phyloP scores from a whole-genome alignment of 2,329 filamentous ascomycete species.

The Penicillium frequentans region DNA sequence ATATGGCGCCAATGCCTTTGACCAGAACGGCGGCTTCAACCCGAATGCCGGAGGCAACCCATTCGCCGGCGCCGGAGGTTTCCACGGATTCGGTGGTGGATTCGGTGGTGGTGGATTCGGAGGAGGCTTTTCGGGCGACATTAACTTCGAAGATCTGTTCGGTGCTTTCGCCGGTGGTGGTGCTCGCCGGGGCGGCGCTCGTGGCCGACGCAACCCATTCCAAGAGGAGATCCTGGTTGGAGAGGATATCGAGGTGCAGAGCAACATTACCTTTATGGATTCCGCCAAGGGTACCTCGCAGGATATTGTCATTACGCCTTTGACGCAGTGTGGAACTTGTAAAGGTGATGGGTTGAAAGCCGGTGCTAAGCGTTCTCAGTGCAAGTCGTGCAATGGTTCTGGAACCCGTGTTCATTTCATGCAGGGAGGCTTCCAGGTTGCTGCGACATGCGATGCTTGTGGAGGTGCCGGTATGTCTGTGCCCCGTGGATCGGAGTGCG shows the following conservation, averaged over 20 bases:
- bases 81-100: constrained; percentile 57
- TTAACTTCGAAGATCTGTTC: constrained; percentile 97
- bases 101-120: constrained; percentile 53
- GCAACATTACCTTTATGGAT: constrained; percentile 92
- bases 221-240: constrained; percentile 83
- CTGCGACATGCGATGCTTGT: constrained; percentile 80
- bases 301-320: constrained; percentile 81
- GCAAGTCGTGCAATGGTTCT: constrained; percentile 79
- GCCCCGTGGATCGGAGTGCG: constrained; percentile 78
- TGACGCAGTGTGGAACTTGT: constrained; percentile 80
- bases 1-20: constrained; percentile 78
- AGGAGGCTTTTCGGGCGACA: constrained; percentile 71
- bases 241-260: constrained; percentile 92
- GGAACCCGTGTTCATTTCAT: constrained; percentile 86
- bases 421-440: constrained; percentile 94
- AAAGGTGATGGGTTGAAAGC: constrained; percentile 79
- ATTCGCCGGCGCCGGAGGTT: constrained; percentile 63
- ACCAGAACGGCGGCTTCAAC: constrained; percentile 72
- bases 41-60: constrained; percentile 60
- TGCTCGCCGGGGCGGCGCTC: constrained; percentile 52
- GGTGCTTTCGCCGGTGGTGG: constrained; percentile 74
- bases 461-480: constrained; percentile 74
- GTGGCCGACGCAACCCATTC: constrained; percentile 66
- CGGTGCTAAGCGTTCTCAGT: constrained; percentile 71
- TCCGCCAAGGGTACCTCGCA: constrained; percentile 88